Evolutionary conservation across 208 protist genomes (phyloP), one percentile per base, ranked within the genome.

Genomic region (Acanthamoeba sp.): DNA sequence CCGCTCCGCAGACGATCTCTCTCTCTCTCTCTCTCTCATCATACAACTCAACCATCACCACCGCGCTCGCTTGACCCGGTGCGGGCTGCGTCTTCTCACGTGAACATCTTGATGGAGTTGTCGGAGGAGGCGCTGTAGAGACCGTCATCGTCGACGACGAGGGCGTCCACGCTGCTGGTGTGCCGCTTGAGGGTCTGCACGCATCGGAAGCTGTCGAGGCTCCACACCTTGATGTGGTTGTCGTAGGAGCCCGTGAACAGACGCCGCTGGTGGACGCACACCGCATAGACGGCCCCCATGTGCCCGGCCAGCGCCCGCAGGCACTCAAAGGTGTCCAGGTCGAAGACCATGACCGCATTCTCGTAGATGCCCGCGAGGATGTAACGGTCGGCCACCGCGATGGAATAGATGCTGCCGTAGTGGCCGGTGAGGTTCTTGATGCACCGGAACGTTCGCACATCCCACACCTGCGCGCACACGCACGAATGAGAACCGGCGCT

Each of bases 211-310:
- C 10, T 93, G 16, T 93, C 89, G 29, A 93, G 50, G 45, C 82
- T 93, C 89, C 89, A 93, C 42, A 93, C 89, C 34, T 93, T 93
- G 89, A 93, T 93, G 57, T 57, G 91, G 36, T 27, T 64, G 64
- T 93, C 64, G 48, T 93, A 93, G 89, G 89, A 93, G 69, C 89
- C 89, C 29, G 45, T 59, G 34, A 93, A 82, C 9, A 93, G 24
- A 4, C 40, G 89, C 32, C 50, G 38, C 42, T 82, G n/a, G 64
- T 93, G n/a, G 66, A 82, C 27, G 29, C 66, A 76, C 57, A 93
- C 69, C 12, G 89, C 89, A 24, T 93, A 93, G 36, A 93, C 89
- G 12, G 89, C 62, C 9, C 89, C 89, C 16, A 93, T 93, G 89
- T 93, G 62, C 4, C 62, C 89, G 18, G 62, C 89, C 62, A 93